Evolutionary conservation across 2,329 filamentous ascomycete species (phyloP), one percentile per base, ranked within the genome.

Genomic region (Talaromyces amestolkiae): DNA sequence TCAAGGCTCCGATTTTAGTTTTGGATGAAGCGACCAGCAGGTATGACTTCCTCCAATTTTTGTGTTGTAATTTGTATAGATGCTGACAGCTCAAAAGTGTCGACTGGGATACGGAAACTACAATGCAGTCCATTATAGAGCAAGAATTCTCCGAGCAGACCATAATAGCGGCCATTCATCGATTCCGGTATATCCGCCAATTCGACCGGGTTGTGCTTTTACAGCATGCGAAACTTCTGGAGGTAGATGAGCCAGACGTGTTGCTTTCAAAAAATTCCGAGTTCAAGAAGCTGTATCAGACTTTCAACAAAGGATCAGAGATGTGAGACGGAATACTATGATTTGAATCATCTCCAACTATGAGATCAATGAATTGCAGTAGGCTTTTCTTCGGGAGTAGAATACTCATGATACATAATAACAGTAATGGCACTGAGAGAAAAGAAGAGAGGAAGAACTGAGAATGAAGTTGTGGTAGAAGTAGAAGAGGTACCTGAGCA

Each of bases 101-200:
- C 41, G 87, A 89, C 70, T 76, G 78, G 13, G 80, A 81, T 58
- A 87, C 86, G 2, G 87, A 88, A 68, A 76, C 80, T 39, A 77
- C 80, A 19, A 86, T 89, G 75, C 85, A 88, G 70, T 77, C 78
- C 31, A 79, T 87, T 31, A 81, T 89, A 60, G 80, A 85, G 2
- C 76, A 81, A 54, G 78, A 81, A 19, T 87, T 89, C 70, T 77
- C 43, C 43, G 15, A 77, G 2, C 84, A 86, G 66, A 91, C 89
- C 0, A 83, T 91, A 61, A 79, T 87, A 63, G 79, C 83, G 0
- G 82, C 87, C 3, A 83, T 84, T 3, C 85, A 87, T 73, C 83
- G 84, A 24, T 76, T 87, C 43, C 80, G 84, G 33, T 76, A 75
- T 0, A 77, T 79, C 41, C 72, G 77, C 5, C 76, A 77, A 66